phyloP scores from a whole-genome alignment of 163 green algal species.

The Picocystis sp. region DNA sequence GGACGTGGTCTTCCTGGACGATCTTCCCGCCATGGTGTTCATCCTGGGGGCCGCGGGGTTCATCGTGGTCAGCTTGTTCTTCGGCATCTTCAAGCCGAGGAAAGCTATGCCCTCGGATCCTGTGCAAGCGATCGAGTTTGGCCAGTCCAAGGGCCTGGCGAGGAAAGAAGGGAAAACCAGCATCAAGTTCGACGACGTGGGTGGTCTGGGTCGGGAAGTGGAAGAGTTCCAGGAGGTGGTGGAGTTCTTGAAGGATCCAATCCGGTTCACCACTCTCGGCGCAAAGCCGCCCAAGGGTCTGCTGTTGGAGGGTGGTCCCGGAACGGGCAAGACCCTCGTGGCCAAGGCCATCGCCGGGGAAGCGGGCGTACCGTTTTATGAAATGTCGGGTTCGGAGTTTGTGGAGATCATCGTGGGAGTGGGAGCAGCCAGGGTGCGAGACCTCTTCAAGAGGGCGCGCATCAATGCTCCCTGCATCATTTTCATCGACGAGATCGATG shows the following conservation, averaged over 20 bases:
- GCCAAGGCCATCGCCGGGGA: slow-evolving; percentile 88
- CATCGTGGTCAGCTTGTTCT: slow-evolving; percentile 26
- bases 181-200: slow-evolving; percentile 78
- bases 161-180: slow-evolving; percentile 71
- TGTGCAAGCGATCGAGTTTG: slow-evolving; percentile 62
- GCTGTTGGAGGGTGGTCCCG: slow-evolving; percentile 84
- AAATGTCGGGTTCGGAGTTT: slow-evolving; percentile 80
- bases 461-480: slow-evolving; percentile 83
- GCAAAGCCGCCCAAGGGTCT: slow-evolving; percentile 84
- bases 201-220: slow-evolving; percentile 65
- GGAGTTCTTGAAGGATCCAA: slow-evolving; percentile 81
- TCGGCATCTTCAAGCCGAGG: slow-evolving; percentile 22
- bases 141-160: slow-evolving; percentile 60
- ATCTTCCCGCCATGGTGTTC: slow-evolving; percentile 18
- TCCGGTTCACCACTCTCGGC: slow-evolving; percentile 43
- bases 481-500: slow-evolving; percentile 98
- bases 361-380: slow-evolving; percentile 89
- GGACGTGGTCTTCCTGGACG: slow-evolving; percentile 20
- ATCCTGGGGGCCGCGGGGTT: slow-evolving; percentile 31
- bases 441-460: slow-evolving; percentile 88
- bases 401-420: slow-evolving; percentile 93
- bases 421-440: slow-evolving; percentile 81
- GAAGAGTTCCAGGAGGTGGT: slow-evolving; percentile 69
- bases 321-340: slow-evolving; percentile 92
- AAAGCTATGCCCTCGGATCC: slow-evolving; percentile 42